Evolutionary conservation across 1,284 basidiomycete species (phyloP), one percentile per base, ranked within the genome.

Genomic region (Boletellus deceptivus): DNA sequence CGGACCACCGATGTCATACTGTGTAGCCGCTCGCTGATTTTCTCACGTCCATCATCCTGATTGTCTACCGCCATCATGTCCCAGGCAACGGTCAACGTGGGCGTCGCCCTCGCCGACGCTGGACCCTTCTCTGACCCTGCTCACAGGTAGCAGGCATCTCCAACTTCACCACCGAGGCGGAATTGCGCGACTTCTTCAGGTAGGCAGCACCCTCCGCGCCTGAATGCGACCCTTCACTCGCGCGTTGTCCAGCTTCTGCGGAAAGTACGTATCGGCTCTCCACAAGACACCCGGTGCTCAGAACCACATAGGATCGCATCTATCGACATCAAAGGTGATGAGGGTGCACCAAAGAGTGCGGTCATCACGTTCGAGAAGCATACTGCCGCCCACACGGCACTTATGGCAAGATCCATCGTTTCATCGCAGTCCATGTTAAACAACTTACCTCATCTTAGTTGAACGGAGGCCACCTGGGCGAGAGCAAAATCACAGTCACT

Each of bases 121-220:
- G n/a, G 2, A 24, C 27, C n/a, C 7, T 14, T 5, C 11, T 22
- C 31, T 53, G 33, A 55, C 29, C 13, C 44, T 3, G 3, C 18
- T 54, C 7, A 34, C 56, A 89, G 86, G 86, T 92, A 43, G 76
- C 84, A 10, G 77, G 77, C 46, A 78, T 92, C 60, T 65, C 83
- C 14, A 63, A 80, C 1, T 65, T 69, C 22, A 92, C 89, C 22
- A 81, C 77, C 18, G 68, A 87, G 62, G 62, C 72, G 20, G 77
- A 83, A 46, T 75, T 93, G 44, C 68, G 78, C 55, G 83, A 91
- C 57, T 92, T 89, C 72, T 91, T 92, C 75, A 79, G 82, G 88
- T 89, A 40, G 74, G 55, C 22, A 20, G 77, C 72, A 27, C 43
- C 29, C 39, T 48, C 29, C 10, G 29, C 8, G 10, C 11, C 22